phyloP scores from a whole-genome alignment of 1,284 basidiomycete species.

The Marasmius tenuissimus region DNA sequence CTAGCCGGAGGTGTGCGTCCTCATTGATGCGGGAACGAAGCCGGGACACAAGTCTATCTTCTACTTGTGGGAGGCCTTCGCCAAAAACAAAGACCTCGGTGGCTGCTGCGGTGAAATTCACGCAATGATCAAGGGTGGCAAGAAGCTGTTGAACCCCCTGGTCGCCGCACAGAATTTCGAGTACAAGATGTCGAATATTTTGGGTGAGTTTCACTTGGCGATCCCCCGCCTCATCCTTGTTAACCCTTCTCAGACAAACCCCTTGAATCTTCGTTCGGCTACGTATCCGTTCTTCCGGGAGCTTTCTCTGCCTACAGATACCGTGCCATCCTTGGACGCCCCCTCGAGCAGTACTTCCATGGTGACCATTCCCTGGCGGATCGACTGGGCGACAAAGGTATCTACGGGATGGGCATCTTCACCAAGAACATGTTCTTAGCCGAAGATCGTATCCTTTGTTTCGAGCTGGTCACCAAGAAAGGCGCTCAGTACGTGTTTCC shows the following conservation, averaged over 20 bases:
- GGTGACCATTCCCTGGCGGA: constrained; percentile 94
- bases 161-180: constrained; percentile 97
- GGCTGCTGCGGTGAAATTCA: constrained; percentile 76
- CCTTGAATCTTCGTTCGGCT: constrained; percentile 91
- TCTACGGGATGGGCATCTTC: constrained; percentile 97
- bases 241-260: constrained; percentile 70
- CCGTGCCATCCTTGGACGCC: constrained; percentile 88
- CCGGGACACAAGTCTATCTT: constrained; percentile 96
- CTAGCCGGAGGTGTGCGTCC: constrained; percentile 86
- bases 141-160: constrained; percentile 90
- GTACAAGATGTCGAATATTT: constrained; percentile 96
- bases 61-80: constrained; percentile 94
- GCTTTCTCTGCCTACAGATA: constrained; percentile 95
- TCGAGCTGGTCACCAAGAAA: constrained; percentile 92
- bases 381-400: constrained; percentile 89
- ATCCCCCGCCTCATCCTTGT: constrained; percentile 50
- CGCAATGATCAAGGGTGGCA: constrained; percentile 92
- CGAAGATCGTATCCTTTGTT: constrained; percentile 94
- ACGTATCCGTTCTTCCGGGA: constrained; percentile 92
- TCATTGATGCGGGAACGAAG: constrained; percentile 93
- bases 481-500: constrained; percentile 31
- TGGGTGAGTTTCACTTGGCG: constrained; percentile 49
- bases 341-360: constrained; percentile 98
- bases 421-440: constrained; percentile 97
- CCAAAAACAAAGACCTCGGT: constrained; percentile 60